These are phyloP conservation scores for Schizosaccharomyces japonicus DNA, from an alignment of 805 yeast genomes.

Conservation along the genomic window DNA sequence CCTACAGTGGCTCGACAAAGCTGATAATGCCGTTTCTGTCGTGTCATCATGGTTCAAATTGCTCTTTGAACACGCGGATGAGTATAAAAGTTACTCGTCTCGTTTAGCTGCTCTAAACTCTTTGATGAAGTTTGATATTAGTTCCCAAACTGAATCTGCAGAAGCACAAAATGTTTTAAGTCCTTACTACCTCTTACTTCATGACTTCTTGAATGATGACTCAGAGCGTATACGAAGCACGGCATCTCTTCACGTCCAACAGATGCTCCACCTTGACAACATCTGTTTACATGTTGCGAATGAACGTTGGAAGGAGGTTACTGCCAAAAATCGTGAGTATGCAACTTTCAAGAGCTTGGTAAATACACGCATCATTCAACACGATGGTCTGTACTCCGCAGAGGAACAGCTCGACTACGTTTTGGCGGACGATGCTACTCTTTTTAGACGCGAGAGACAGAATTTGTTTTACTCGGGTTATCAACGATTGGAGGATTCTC, in stretches of 20 bases:
- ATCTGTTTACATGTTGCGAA: not conserved
- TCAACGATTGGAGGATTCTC: not conserved
- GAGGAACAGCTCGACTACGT: not conserved
- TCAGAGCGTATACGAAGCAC: conserved; percentile 32
- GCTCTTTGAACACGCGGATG: conserved; percentile 6
- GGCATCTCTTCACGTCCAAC: conserved; percentile 23
- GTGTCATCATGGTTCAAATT: conserved; percentile 1
- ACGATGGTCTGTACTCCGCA: not conserved
- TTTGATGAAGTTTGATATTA: conserved; percentile 1
- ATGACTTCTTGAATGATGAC: conserved; percentile 33
- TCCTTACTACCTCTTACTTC: conserved; percentile 11
- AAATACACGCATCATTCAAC: not conserved
- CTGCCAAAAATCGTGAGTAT: too few species aligned
- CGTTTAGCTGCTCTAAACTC: conserved; percentile 17
- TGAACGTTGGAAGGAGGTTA: not conserved
- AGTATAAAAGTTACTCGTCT: conserved; percentile 26
- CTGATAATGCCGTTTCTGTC: conserved; percentile 15
- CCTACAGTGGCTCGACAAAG: not conserved
- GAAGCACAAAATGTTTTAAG: not conserved
- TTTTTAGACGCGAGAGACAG: not conserved
- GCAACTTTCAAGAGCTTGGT: not conserved
- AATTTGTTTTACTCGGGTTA: not conserved
- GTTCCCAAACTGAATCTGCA: not conserved
- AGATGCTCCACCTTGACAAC: conserved; percentile 17
- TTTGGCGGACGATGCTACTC: not conserved